Conservation (phyloP, 345 rosid species). For the Pistacia atlantica region DNA sequence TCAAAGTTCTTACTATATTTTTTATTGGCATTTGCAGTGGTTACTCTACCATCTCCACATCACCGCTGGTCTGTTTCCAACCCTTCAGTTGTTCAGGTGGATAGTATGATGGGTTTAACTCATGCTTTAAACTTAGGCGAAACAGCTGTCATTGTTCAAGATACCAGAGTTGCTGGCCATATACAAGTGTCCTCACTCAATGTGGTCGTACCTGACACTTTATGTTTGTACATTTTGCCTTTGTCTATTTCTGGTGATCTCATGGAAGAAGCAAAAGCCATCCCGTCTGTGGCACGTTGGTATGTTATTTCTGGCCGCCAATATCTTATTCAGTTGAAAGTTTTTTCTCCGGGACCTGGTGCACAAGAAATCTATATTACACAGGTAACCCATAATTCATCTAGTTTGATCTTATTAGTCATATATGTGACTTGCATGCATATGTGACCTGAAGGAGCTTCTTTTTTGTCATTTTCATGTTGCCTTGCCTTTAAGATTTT, state of each 20-base stretch:
- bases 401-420: too few relatives aligned
- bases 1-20: constrained; percentile 23
- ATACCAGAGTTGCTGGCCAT: constrained; percentile 92
- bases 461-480: too few relatives aligned
- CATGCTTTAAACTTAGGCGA: constrained; percentile 68
- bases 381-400: constrained; percentile 49
- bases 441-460: background rate
- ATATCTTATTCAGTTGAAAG: constrained; percentile 72
- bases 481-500: too few relatives aligned
- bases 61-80: constrained; percentile 78
- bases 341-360: constrained; percentile 66
- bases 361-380: constrained; percentile 78
- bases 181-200: constrained; percentile 76
- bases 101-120: constrained; percentile 55
- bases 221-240: constrained; percentile 56
- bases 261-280: constrained; percentile 48
- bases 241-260: constrained; percentile 62
- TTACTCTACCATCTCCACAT: constrained; percentile 75
- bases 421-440: too few relatives aligned
- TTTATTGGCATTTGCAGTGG: constrained; percentile 55
- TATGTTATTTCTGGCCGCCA: constrained; percentile 70
- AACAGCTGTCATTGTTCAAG: constrained; percentile 76
- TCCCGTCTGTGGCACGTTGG: constrained; percentile 68
- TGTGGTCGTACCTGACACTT: constrained; percentile 75
- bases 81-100: constrained; percentile 74